Percentiles rank a stretch among this genome's conserved stretches.
Conservation (phyloP, 2,329 filamentous ascomycete genomes). For the Samsoniella hepiali region DNA sequence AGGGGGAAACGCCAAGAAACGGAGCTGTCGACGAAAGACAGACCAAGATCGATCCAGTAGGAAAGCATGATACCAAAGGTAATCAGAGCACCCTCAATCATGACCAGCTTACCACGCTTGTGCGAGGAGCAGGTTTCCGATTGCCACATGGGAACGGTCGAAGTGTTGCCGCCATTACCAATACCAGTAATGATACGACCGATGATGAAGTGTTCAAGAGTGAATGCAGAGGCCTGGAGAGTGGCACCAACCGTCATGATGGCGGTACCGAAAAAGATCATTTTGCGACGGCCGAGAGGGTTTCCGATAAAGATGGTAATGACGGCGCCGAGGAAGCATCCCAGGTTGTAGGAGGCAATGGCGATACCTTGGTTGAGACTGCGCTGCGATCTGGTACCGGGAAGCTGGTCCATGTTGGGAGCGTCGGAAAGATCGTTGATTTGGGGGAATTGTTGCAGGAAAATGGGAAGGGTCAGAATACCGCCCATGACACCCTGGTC, state of each 20-base stretch:
- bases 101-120: constrained; percentile 58
- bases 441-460: constrained; percentile 56
- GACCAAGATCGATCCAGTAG: constrained; percentile 60
- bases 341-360: constrained; percentile 57
- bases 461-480: constrained; percentile 64
- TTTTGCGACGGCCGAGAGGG: constrained; percentile 55
- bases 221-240: constrained; percentile 56
- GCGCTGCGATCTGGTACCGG: constrained; percentile 37
- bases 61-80: constrained; percentile 55
- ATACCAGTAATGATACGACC: constrained; percentile 58
- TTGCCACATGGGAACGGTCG: constrained; percentile 58
- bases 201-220: constrained; percentile 53
- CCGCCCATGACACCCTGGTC: constrained; percentile 76
- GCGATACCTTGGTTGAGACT: constrained; percentile 54
- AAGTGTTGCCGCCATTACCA: constrained; percentile 56
- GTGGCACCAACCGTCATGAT: constrained; percentile 58
- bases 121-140: constrained; percentile 56
- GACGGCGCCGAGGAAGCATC: constrained; percentile 61
- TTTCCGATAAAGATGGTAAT: constrained; percentile 66
- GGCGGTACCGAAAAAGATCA: constrained; percentile 56
- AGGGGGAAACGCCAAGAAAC: constrained; percentile 58
- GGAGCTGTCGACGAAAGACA: constrained; percentile 46
- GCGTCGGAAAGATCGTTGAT: constrained; percentile 38
- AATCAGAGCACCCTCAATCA: constrained; percentile 58
- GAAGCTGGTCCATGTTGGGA: constrained; percentile 18